phyloP scores from a whole-genome alignment of 148 eudicot genomes.

The Chenopodium suecicum region DNA sequence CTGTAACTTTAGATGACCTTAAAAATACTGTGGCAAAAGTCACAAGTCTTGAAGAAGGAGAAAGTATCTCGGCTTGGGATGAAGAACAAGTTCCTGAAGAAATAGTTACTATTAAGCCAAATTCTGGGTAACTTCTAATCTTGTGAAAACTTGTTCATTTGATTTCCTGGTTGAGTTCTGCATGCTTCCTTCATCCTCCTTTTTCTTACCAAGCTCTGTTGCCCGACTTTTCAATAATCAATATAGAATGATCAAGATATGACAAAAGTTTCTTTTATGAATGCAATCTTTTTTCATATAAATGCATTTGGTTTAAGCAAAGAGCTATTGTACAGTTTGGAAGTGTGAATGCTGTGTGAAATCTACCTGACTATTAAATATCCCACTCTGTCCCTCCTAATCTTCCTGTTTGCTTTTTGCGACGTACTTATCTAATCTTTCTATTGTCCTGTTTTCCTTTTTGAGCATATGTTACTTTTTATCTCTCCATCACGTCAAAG shows the following conservation, averaged over 20 bases:
- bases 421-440: too few relatives aligned
- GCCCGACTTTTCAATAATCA: not conserved
- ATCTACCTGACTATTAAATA: not conserved
- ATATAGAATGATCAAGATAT: not conserved
- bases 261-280: not conserved
- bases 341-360: not conserved
- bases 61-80: conserved; percentile 61
- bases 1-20: conserved; percentile 61
- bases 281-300: not conserved
- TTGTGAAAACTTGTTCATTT: not conserved
- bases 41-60: conserved; percentile 50
- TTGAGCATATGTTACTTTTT: too few relatives aligned
- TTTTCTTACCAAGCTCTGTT: not conserved
- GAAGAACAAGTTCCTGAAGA: conserved; percentile 85
- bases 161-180: not conserved
- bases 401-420: too few relatives aligned
- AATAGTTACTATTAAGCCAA: conserved; percentile 54
- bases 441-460: too few relatives aligned
- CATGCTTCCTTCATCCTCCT: not conserved
- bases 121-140: conserved; percentile 55
- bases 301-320: not conserved
- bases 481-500: too few relatives aligned
- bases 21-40: conserved; percentile 48
- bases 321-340: not conserved
- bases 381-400: too few relatives aligned